Conservation (phyloP, 2,329 filamentous ascomycete genomes). For the Penicillium polonicum region DNA sequence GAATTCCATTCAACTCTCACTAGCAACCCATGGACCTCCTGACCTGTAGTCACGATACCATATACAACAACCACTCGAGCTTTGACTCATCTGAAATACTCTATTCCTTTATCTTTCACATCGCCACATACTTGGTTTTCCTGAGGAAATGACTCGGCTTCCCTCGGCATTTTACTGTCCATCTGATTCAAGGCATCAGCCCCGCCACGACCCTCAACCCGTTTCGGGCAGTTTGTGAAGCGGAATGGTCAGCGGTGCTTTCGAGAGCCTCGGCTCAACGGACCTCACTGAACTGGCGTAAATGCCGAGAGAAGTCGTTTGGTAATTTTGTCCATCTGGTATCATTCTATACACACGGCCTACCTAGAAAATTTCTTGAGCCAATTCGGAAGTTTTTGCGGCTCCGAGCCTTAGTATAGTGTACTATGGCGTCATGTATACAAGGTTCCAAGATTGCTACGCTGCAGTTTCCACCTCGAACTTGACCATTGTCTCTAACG, state of each 20-base stretch:
- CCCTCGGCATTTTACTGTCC: neutral
- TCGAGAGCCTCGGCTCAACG: neutral
- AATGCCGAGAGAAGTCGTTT: neutral
- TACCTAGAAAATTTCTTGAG: neutral
- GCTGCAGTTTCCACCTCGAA: slow-evolving; percentile 16
- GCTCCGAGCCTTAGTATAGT: neutral
- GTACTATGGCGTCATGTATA: slow-evolving; percentile 14
- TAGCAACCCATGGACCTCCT: neutral
- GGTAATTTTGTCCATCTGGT: neutral
- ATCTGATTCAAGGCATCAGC: neutral
- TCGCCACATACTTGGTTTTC: neutral
- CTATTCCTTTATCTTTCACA: neutral
- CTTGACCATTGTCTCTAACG: slow-evolving; percentile 24
- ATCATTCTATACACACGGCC: neutral
- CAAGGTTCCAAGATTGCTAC: slow-evolving; percentile 12
- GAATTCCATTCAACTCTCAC: neutral
- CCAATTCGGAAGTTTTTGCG: neutral
- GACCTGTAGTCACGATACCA: neutral
- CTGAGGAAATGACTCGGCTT: neutral
- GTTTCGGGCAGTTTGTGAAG: slow-evolving; percentile 11
- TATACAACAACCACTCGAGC: neutral
- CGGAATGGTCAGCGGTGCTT: neutral
- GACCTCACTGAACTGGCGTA: neutral
- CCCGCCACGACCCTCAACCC: slow-evolving; percentile 1
- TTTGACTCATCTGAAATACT: neutral